Evolutionary conservation across 1,284 basidiomycete species (phyloP), one percentile per base, ranked within the genome.

Genomic region (Vanrija humicola): DNA sequence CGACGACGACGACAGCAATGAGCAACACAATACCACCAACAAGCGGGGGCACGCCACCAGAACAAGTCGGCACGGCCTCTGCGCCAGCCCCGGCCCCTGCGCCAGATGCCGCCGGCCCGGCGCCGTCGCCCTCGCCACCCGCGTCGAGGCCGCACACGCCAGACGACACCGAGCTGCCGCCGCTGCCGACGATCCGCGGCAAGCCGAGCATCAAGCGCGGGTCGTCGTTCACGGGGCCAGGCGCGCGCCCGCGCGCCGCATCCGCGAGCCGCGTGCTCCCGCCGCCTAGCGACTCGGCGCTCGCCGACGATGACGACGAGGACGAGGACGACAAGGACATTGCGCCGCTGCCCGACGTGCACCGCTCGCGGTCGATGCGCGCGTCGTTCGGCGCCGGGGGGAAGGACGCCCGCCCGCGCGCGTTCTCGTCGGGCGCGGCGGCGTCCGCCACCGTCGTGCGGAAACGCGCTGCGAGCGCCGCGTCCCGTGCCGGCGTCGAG

Each of bases 371-470:
- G 21, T 34, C 28, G 14, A 34, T 25, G 38, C 38, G 48, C 10
- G 25, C 46, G 34, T 29, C 43, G 7, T 45, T 52, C 25, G 50
- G 43, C 18, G 38, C 28, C 26, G 40, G 39, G n/a, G 26, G 16
- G 16, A 14, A 19, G 9, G 40, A 15, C 18, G n/a, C 42, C 12
- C 52, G 56, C 9, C 52, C 50, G n/a, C 52, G 56, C 18, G 53
- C 56, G 3, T 54, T 55, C 43, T 55, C 50, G 0, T 50, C 56
- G 2, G 56, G 56, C 7, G 56, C 56, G 2, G 56, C 52, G 10
- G 25, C 38, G 4, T 46, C 43, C 21, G 25, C n/a, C n/a, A 19
- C 29, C 14, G 42, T 16, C 23, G 38, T 34, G 44, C 38, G 21
- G 29, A 34, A 18, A 46, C 25, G 40, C 25, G 15, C 21, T 10